Evolutionary conservation across 306 rosid genomes (phyloP).

Genomic region (Senna siamea): DNA sequence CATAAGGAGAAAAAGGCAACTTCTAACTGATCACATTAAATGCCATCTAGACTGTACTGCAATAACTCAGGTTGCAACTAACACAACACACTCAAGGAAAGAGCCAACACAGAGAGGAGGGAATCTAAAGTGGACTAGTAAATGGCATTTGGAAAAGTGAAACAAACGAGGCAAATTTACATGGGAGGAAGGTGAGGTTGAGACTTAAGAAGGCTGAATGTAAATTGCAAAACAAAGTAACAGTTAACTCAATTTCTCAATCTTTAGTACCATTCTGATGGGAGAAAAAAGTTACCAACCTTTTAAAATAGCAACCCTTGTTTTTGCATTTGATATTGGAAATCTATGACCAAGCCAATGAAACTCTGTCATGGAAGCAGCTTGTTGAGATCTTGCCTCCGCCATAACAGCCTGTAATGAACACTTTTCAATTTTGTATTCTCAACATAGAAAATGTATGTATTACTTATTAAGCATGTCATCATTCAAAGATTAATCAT

Average conservation of each 20-base stretch:
- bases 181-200: conserved; percentile 16
- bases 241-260: conserved; percentile 15
- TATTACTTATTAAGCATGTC: conserved; percentile 1
- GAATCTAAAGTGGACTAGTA: conserved; percentile 18
- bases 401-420: conserved; percentile 91
- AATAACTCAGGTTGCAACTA: conserved; percentile 22
- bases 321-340: conserved; percentile 95
- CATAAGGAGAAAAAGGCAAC: neutral
- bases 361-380: conserved; percentile 98
- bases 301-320: conserved; percentile 91
- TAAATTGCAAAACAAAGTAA: conserved; percentile 19
- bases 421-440: conserved; percentile 24
- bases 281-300: conserved; percentile 53
- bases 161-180: conserved; percentile 5
- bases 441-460: conserved; percentile 23
- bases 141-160: conserved; percentile 14
- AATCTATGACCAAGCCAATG: conserved; percentile 94
- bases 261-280: conserved; percentile 9
- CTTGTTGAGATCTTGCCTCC: conserved; percentile 99
- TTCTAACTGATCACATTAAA: conserved; percentile 1
- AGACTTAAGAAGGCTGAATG: conserved; percentile 14
- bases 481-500: conserved; percentile 19
- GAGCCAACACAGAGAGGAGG: conserved; percentile 1
- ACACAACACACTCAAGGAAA: conserved; percentile 9
- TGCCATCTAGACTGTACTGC: conserved; percentile 23